phyloP scores from a whole-genome alignment of 176 grass and related monocot species.

The Raddia distichophylla region DNA sequence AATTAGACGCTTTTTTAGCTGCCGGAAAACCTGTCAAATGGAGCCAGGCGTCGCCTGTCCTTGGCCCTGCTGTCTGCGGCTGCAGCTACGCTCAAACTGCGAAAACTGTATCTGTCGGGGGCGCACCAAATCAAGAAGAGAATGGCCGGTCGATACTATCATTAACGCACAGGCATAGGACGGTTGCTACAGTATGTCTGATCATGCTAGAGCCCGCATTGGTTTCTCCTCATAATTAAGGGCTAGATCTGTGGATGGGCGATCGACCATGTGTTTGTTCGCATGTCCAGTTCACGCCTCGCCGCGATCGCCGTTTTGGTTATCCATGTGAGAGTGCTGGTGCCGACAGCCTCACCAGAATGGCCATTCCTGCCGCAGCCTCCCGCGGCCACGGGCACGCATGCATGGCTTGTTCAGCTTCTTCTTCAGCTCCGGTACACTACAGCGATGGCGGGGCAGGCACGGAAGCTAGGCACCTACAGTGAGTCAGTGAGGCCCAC shows the following conservation, averaged over 20 bases:
- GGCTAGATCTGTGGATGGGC: background rate
- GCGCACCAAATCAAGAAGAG: background rate
- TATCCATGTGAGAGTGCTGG: background rate
- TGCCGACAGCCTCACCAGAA: conserved; percentile 43
- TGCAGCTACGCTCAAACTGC: background rate
- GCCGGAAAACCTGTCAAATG: conserved; percentile 9
- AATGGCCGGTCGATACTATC: background rate
- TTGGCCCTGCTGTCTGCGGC: background rate
- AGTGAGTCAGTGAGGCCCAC: background rate
- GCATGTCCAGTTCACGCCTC: background rate
- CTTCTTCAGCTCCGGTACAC: background rate
- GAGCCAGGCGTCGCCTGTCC: background rate
- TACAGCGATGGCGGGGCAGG: background rate
- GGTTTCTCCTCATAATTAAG: background rate
- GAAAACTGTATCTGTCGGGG: background rate
- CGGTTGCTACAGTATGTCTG: background rate
- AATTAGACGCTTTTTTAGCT: background rate
- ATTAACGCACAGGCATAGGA: background rate
- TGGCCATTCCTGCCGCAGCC: background rate
- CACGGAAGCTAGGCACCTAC: too few relatives aligned
- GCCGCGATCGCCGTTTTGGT: background rate
- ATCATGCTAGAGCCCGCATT: background rate
- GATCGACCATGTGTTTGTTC: conserved; percentile 25
- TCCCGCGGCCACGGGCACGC: conserved; percentile 10
- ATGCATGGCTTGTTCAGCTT: background rate